phyloP scores from a whole-genome alignment of 1,139 yeast species.

The Hyphopichia khmerensis region DNA sequence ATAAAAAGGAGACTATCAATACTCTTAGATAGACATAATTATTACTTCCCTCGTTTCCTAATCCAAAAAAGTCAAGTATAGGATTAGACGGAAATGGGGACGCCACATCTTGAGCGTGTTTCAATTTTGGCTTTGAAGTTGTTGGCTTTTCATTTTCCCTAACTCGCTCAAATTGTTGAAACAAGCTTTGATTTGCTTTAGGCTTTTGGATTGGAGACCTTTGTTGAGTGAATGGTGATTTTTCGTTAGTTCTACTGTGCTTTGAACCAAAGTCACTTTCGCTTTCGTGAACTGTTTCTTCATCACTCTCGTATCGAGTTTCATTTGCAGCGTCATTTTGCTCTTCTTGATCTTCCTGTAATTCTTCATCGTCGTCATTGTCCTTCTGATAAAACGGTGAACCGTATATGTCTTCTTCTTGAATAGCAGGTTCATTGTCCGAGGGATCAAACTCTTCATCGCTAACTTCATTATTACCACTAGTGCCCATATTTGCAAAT shows the following conservation, averaged over 20 bases:
- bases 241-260: background rate
- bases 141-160: background rate
- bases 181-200: background rate
- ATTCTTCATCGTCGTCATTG: background rate
- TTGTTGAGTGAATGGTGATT: background rate
- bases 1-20: background rate
- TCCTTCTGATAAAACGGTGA: background rate
- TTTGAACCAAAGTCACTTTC: background rate
- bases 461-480: background rate
- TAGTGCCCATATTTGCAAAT: constrained; percentile 9
- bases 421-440: constrained; percentile 3
- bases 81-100: too few species aligned
- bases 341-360: constrained; percentile 6
- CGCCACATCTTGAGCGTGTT: too few species aligned
- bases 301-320: constrained; percentile 11
- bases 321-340: constrained; percentile 4
- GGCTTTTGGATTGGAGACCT: background rate
- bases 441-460: constrained; percentile 2
- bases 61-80: too few species aligned
- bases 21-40: background rate
- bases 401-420: background rate
- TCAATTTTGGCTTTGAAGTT: background rate
- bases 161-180: constrained; percentile 9
- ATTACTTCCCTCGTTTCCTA: background rate
- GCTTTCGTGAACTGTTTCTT: constrained; percentile 8